These are phyloP conservation scores for Hymenoscyphus infarciens DNA, from an alignment of 2,329 filamentous ascomycete genomes.

Conservation along the genomic window DNA sequence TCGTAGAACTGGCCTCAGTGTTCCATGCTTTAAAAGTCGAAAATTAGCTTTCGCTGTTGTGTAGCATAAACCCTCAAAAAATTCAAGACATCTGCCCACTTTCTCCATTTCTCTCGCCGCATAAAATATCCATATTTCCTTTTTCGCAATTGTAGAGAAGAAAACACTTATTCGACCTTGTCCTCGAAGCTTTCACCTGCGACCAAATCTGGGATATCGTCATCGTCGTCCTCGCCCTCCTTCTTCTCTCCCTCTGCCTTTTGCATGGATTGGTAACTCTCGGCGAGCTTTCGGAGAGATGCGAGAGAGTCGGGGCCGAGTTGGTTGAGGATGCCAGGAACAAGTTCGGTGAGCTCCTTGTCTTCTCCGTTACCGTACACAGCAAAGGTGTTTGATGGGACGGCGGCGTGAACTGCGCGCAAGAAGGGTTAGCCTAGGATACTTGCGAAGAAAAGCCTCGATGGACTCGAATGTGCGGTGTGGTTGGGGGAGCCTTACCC, in stretches of 20 bases:
- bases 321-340: constrained; percentile 99
- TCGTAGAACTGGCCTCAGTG: constrained; percentile 25
- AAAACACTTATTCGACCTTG: constrained; percentile 54
- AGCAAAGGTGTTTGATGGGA: constrained; percentile 98
- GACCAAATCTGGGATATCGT: constrained; percentile 82
- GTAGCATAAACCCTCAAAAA: constrained; percentile 21
- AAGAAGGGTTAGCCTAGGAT: constrained; percentile 9
- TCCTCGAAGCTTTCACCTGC: constrained; percentile 97
- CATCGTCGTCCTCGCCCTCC: constrained; percentile 75
- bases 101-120: constrained; percentile 4
- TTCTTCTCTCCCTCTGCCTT: constrained; percentile 81
- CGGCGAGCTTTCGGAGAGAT: constrained; percentile 94
- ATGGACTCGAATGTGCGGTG: background rate
- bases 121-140: constrained; percentile 2
- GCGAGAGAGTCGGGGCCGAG: constrained; percentile 97
- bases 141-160: background rate
- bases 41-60: constrained; percentile 18
- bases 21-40: constrained; percentile 21
- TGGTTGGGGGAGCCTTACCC: constrained; percentile 51
- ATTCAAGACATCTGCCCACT: constrained; percentile 15
- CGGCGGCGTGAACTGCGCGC: constrained; percentile 84
- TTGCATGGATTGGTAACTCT: constrained; percentile 99
- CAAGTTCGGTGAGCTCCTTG: constrained; percentile 99
- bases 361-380: constrained; percentile 99
- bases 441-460: background rate